These are phyloP conservation scores for Colletotrichum tofieldiae DNA, from an alignment of 2,329 filamentous ascomycete genomes.

Conservation along the genomic window DNA sequence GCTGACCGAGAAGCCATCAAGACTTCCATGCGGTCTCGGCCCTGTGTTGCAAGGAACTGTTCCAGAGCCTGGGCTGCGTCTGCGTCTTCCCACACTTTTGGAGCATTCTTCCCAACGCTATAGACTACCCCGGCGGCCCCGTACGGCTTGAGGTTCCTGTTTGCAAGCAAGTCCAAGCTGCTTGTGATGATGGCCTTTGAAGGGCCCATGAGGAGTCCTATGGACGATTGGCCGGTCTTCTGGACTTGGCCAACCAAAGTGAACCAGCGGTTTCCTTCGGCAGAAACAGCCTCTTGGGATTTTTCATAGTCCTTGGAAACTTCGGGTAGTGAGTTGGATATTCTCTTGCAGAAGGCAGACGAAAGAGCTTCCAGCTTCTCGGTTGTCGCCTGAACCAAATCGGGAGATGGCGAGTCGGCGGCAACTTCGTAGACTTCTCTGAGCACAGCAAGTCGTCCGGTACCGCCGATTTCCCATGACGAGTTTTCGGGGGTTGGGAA, in stretches of 20 bases:
- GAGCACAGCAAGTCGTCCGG: slow-evolving; percentile 55
- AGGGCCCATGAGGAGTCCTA: slow-evolving; percentile 51
- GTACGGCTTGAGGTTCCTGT: slow-evolving; percentile 71
- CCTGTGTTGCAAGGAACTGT: slow-evolving; percentile 63
- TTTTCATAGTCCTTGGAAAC: slow-evolving; percentile 82
- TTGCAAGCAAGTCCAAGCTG: slow-evolving; percentile 61
- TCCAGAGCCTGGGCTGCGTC: slow-evolving; percentile 55
- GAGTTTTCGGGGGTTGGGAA: slow-evolving; percentile 60
- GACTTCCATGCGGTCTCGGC: slow-evolving; percentile 68
- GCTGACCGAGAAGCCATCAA: slow-evolving; percentile 80
- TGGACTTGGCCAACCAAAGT: slow-evolving; percentile 67
- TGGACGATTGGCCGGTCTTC: slow-evolving; percentile 45
- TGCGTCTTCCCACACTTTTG: slow-evolving; percentile 58
- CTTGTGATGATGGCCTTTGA: slow-evolving; percentile 43
- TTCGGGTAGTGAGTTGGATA: slow-evolving; percentile 84
- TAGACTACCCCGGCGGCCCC: slow-evolving; percentile 66
- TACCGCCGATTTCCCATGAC: slow-evolving; percentile 47
- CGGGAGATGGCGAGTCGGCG: slow-evolving; percentile 56
- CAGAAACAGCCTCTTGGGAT: slow-evolving; percentile 79
- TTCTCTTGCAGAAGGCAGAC: slow-evolving; percentile 72
- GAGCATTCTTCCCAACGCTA: slow-evolving; percentile 47
- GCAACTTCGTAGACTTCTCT: slow-evolving; percentile 65
- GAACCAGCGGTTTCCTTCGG: slow-evolving; percentile 79
- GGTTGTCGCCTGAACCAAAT: slow-evolving; percentile 65
- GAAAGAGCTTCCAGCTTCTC: slow-evolving; percentile 76